Evolutionary conservation across 164 flowering plant species (phyloP), one percentile per base, ranked within the genome.

Genomic region (Cinnamomum chago): DNA sequence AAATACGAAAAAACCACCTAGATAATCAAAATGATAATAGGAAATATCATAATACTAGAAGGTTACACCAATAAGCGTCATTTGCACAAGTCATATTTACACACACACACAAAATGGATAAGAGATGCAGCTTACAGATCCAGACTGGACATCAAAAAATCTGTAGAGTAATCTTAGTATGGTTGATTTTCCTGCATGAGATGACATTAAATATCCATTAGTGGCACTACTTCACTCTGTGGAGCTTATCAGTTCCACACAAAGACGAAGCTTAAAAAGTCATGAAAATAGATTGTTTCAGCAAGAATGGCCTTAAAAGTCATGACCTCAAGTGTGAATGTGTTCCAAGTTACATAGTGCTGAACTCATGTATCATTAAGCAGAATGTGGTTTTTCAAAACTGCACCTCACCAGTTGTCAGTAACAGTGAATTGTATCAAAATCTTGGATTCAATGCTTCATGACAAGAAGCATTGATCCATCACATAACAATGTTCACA

Each of bases 141-240:
- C 99, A 71, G 85, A 75, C 72, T 86, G 77, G 22, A 86, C 62
- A 70, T 95, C 95, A 74, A 90, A 95, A 79, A 93, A 92, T 76
- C 99, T 88, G 92, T 91, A 95, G 71, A 95, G 88, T 87, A 95
- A 79, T 82, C 99, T 86, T 33, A 95, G 92, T 79, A 95, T 86
- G 69, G 99, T 93, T 15, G 99, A 92, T 76, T 95, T 95, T 35
- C 99, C 99, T 95, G 95, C 87, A 87, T 52, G 72, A 77, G 23
- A 87, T 70, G 50, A 35, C 76, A 84, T n/a, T 58, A 71, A 67
- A 70, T 60, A 65, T 68, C 22, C 27, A 71, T 52, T 14, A 77
- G 70, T 68, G 67, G 35, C 68, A 68, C 51, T 62, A 18, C 50
- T 47, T 18, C 70, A 55, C 5, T 22, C 5, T 33, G 52, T 50